A percentile compares a stretch with the other conserved stretches of the same genome.
Conservation (phyloP, 495 filamentous ascomycete species). For the Amniculicola lignicola region DNA sequence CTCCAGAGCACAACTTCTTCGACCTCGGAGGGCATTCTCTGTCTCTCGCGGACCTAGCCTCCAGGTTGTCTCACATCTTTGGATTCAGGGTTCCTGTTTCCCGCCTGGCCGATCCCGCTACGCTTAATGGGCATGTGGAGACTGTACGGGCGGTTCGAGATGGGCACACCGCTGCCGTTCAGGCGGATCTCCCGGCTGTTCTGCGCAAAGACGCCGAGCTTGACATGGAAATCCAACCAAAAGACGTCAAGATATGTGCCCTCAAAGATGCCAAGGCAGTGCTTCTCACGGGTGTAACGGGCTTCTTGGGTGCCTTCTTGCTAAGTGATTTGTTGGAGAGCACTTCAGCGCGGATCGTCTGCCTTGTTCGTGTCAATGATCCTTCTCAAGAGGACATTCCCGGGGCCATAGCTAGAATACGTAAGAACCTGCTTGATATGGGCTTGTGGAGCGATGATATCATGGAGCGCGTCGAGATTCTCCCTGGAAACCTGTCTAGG, state of each 20-base stretch:
- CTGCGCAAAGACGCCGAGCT: constrained; percentile 58
- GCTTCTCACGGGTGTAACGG: constrained; percentile 32
- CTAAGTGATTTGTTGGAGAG: constrained; percentile 37
- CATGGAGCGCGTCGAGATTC: constrained; percentile 64
- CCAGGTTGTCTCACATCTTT: constrained; percentile 55
- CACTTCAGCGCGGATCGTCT: constrained; percentile 62
- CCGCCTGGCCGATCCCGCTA: constrained; percentile 60
- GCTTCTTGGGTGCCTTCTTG: constrained; percentile 32
- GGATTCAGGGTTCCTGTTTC: constrained; percentile 62
- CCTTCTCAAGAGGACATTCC: constrained; percentile 53
- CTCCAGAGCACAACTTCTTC: constrained; percentile 64
- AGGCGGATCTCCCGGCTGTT: constrained; percentile 61
- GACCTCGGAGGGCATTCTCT: constrained; percentile 68
- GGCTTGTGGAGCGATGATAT: constrained; percentile 65
- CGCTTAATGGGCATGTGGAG: constrained; percentile 59
- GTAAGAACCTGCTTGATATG: constrained; percentile 61
- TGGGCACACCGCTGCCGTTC: constrained; percentile 62
- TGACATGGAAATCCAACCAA: constrained; percentile 55
- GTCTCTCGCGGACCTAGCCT: constrained; percentile 62
- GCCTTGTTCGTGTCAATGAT: constrained; percentile 62
- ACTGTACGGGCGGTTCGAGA: constrained; percentile 57
- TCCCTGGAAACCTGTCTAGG: constrained; percentile 61
- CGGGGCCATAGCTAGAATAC: constrained; percentile 55
- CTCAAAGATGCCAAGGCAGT: constrained; percentile 54
- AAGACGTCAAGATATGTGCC: constrained; percentile 47